These are phyloP conservation scores for Castanea crenata DNA, from an alignment of 306 rosid genomes.

Conservation along the genomic window DNA sequence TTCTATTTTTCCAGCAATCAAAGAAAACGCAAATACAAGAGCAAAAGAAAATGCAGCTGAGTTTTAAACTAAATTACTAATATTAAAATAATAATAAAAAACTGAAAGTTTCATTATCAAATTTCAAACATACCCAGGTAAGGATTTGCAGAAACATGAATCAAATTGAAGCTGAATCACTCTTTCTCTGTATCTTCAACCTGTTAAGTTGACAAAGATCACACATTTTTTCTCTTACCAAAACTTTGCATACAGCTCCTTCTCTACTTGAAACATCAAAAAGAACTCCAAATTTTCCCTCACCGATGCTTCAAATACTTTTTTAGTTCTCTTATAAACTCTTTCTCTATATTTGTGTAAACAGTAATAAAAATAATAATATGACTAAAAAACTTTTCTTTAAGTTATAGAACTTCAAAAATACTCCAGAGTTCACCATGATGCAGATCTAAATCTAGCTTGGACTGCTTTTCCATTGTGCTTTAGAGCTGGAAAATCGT, in stretches of 20 bases:
- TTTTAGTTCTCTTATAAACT: background rate
- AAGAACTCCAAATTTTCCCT: background rate
- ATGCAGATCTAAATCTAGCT: constrained; percentile 7
- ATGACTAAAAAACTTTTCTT: background rate
- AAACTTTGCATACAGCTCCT: background rate
- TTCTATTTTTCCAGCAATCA: constrained; percentile 22
- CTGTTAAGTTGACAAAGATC: background rate
- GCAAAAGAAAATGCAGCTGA: background rate
- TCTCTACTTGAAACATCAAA: background rate
- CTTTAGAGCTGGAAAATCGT: constrained; percentile 36
- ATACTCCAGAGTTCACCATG: background rate
- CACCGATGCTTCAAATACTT: background rate
- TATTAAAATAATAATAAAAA: background rate
- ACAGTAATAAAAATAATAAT: background rate
- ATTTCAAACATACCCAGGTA: constrained; percentile 28
- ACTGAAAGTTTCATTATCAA: background rate
- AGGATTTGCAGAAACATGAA: constrained; percentile 24
- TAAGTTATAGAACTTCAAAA: constrained; percentile 1
- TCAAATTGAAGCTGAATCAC: constrained; percentile 24
- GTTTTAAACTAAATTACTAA: background rate
- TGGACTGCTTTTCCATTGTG: constrained; percentile 2
- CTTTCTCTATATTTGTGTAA: background rate
- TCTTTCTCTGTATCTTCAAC: background rate
- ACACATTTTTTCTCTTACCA: background rate
- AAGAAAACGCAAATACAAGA: background rate